These are phyloP conservation scores for Kodamaea sp. DNA, from an alignment of 1,139 yeast genomes.

Conservation along the genomic window DNA sequence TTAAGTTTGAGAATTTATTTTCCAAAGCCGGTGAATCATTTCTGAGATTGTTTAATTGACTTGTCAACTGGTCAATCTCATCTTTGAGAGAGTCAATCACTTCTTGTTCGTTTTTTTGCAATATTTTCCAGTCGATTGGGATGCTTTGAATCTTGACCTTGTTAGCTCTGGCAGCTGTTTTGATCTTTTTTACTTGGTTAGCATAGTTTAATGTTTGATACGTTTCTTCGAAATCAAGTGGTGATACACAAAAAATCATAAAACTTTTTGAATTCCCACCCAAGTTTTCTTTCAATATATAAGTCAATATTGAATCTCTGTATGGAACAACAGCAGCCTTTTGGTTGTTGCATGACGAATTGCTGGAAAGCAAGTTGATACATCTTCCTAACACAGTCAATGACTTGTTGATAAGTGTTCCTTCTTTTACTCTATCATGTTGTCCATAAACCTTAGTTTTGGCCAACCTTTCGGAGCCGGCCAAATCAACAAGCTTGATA, in stretches of 20 bases:
- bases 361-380: conserved; percentile 54
- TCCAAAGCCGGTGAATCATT: conserved; percentile 3
- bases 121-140: conserved; percentile 33
- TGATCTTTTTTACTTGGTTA: conserved; percentile 65
- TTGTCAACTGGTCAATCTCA: conserved; percentile 31
- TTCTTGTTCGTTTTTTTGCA: conserved; percentile 24
- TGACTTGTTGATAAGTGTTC: conserved; percentile 70
- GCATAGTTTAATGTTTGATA: conserved; percentile 73
- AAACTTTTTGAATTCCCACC: conserved; percentile 75
- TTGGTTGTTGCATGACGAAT: conserved; percentile 13
- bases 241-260: conserved; percentile 74
- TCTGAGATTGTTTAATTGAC: conserved; percentile 17
- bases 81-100: conserved; percentile 29
- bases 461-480: conserved; percentile 72
- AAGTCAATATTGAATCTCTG: conserved; percentile 69
- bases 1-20: conserved; percentile 23
- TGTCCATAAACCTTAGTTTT: conserved; percentile 63
- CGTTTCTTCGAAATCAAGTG: conserved; percentile 73
- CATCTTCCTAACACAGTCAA: conserved; percentile 75
- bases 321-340: conserved; percentile 53
- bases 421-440: conserved; percentile 62
- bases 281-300: conserved; percentile 65
- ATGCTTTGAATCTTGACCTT: conserved; percentile 29
- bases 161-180: conserved; percentile 54
- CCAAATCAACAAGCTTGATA: conserved; percentile 70